These are phyloP conservation scores for Rubroboletus satanas DNA, from an alignment of 768 basidiomycete genomes.

Conservation along the genomic window DNA sequence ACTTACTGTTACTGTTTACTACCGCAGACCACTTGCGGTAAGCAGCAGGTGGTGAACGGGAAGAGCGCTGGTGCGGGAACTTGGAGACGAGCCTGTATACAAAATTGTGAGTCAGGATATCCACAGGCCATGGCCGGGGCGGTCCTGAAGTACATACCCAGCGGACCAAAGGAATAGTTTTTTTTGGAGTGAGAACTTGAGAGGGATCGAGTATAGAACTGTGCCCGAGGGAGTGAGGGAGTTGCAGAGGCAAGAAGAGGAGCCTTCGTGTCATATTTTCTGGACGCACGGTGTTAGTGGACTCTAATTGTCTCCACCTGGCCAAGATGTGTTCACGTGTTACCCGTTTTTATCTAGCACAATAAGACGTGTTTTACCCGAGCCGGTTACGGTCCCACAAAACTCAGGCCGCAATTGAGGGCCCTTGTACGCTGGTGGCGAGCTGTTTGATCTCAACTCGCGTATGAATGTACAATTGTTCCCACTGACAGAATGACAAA, in stretches of 20 bases:
- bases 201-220: no score
- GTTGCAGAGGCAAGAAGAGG: constrained; percentile 1
- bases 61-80: neutral
- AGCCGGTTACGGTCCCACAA: neutral
- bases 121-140: neutral
- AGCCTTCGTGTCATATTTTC: constrained; percentile 12
- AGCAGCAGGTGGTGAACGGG: neutral
- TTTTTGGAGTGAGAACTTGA: neutral
- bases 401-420: neutral
- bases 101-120: neutral
- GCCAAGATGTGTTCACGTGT: constrained; percentile 1
- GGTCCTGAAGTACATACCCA: neutral
- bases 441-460: no score
- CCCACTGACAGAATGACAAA: no score
- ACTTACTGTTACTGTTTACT: neutral
- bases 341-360: constrained; percentile 24
- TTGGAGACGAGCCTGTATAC: neutral
- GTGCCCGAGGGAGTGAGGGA: neutral
- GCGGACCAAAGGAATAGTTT: neutral
- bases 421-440: no score
- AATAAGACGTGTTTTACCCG: constrained; percentile 20
- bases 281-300: neutral
- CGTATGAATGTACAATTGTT: neutral
- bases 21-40: neutral
- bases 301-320: constrained; percentile 23